phyloP scores from a whole-genome alignment of 305 asterid species.

The Solanum hybrid region DNA sequence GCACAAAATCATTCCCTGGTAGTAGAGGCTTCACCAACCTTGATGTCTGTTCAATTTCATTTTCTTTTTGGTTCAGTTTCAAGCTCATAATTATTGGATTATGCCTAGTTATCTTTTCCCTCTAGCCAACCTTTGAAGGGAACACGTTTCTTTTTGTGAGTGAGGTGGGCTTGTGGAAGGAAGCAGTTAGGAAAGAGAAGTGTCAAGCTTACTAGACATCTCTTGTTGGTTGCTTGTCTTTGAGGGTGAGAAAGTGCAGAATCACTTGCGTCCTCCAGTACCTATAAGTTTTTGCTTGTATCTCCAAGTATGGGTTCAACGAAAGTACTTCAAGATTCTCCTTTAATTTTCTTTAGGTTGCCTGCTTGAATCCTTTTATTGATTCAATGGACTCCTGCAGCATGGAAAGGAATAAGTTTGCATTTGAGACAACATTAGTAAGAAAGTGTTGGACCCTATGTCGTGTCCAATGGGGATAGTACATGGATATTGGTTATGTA shows the following conservation, averaged over 20 bases:
- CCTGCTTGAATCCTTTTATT: not conserved
- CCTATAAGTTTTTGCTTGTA: not conserved
- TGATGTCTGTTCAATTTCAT: not conserved
- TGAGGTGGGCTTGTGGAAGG: conserved; percentile 1
- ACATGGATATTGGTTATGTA: not conserved
- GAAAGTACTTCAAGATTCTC: not conserved
- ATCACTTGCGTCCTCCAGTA: not conserved
- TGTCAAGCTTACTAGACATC: not conserved
- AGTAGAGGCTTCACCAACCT: not conserved
- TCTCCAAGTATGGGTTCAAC: not conserved
- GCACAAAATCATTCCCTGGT: not conserved
- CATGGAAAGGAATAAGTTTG: not conserved
- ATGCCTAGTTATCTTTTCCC: not conserved
- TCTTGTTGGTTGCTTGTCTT: not conserved
- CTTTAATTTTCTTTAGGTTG: not conserved
- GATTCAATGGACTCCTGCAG: not conserved
- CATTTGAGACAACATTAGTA: not conserved
- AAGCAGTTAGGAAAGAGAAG: not conserved
- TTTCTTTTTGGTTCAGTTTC: not conserved
- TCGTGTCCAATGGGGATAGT: not conserved
- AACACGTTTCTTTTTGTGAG: not conserved
- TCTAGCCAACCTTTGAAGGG: not conserved
- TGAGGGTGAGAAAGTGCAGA: not conserved
- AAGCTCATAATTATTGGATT: not conserved
- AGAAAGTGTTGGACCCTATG: not conserved